Base-by-base conservation (phyloP, 108 stramenopile genomes). In the Bacterosira constricta region DNA sequence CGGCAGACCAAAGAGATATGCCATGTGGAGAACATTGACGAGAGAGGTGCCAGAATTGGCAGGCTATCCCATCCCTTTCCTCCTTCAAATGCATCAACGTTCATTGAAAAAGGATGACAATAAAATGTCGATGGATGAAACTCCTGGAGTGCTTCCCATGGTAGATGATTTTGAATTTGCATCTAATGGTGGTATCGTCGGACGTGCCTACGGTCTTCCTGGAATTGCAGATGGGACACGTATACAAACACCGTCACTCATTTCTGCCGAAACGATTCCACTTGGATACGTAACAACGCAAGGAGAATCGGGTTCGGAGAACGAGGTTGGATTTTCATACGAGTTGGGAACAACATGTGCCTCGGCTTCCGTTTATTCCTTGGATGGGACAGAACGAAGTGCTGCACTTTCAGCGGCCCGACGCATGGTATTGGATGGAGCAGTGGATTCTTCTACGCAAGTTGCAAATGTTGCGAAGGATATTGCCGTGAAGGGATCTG, bases 151-250 rank as follows among this genome's bases (percentile, higher is more conserved):
- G 11, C 52, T 91, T 25, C 93, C 93, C 13, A 81, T 85, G 79
- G 49, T 94, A 37, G 88, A 94, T 49, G 82, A 91, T 31, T 94
- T 79, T 57, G 80, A 85, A 34, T 94, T 94, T 79, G 61, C 68
- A 44, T 27, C 77, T 3, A 54, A 76, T 17, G 93, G 93, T 18
- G 90, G 93, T 1, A 61, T 91, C 7, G 63, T 58, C 8, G 93
- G 93, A 8, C 61, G 71, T 7, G 84, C 81, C 6, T 87, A 87
- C 60, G 93, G 90, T 23, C 51, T 94, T 3, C 58, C 67, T 21
- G 90, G 93, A n/a, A 26, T 94, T 10, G 86, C 86, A 1, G 89
- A 90, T 57, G 93, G 93, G n/a, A 87, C 87, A 1, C 50, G 59
- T 0, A 85, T 94, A 20, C 55, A 87, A 46, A 91, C 90, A 11